Base-by-base conservation (phyloP, 257 asterid species). In the Solanum bulbocastanum region DNA sequence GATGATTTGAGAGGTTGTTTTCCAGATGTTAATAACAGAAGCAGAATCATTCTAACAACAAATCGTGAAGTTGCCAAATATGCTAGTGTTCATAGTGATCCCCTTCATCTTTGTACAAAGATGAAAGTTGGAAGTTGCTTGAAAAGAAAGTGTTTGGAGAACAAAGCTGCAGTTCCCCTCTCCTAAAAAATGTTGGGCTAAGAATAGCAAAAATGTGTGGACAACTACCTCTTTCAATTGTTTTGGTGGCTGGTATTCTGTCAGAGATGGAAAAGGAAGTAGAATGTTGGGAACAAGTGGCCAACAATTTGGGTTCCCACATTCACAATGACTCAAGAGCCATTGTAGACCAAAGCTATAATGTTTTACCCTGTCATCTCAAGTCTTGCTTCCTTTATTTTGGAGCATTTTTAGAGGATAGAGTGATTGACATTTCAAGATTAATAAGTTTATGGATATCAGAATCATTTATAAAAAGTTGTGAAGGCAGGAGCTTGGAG, bases 161-260 rank as follows among this genome's bases (percentile, higher is more conserved):
- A 30, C 22, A 56, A n/a, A 22, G 23, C 3, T 83, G 78, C 14
- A n/a, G n/a, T n/a, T 73, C 68, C 23, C 8, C 20, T 14, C 25
- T 52, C 10, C 68, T 83, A 13, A 7, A 0, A 16, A 8, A 58
- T 5, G 44, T 39, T 39, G 44, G 44, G 44, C 44, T 0, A 0
- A 3, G 35, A 25, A 83, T 87, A 35, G 75, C 65, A 7, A 52
- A 5, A n/a, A 33, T 16, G 12, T 87, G 87, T 13, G 83, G 83
- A 46, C 72, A 83, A 3, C 44, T 87, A 3, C 89, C 89, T 23
- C 85, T 87, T 33, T 44, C 87, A 2, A 11, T 83, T 69, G 83
- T 46, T 27, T 20, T 86, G 37, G 56, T 88, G 14, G 88, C 84
- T 46, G 90, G 90, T 20, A 32, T 86, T 42, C 88, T 88, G 11